These are phyloP conservation scores for Suillus alpinus DNA, from an alignment of 768 basidiomycete species.

Conservation along the genomic window DNA sequence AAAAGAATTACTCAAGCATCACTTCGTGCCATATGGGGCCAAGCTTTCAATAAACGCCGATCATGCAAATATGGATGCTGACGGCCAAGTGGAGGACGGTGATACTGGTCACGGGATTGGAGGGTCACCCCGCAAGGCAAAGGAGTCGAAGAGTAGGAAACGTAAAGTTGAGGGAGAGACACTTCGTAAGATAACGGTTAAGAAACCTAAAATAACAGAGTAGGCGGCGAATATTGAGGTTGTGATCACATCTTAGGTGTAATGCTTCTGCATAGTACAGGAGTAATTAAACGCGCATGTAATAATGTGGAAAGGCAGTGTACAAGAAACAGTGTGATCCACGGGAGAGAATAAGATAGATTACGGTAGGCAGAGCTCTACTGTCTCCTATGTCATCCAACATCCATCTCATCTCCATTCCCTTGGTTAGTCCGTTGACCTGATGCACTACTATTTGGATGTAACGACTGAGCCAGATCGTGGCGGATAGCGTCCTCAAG, in stretches of 20 bases:
- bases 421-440: conserved; percentile 35
- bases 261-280: conserved; percentile 6
- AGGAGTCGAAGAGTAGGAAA: conserved; percentile 35
- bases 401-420: conserved; percentile 63
- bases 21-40: conserved; percentile 58
- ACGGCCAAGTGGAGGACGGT: conserved; percentile 11
- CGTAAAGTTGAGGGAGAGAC: conserved; percentile 48
- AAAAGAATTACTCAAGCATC: conserved; percentile 57
- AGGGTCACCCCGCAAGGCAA: background rate
- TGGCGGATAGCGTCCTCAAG: conserved; percentile 61
- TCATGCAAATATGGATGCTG: conserved; percentile 22
- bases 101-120: conserved; percentile 13
- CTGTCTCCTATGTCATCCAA: conserved; percentile 41
- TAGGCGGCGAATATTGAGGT: background rate
- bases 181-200: conserved; percentile 39
- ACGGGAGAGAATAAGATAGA: conserved; percentile 27
- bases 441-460: conserved; percentile 18
- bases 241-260: background rate
- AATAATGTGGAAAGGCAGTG: conserved; percentile 17
- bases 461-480: conserved; percentile 28
- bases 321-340: conserved; percentile 18
- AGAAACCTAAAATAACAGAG: conserved; percentile 41
- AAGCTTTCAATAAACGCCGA: background rate
- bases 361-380: background rate
- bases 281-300: conserved; percentile 18